Evolutionary conservation across 106 monocot genomes (phyloP).

Genomic region (Vanilla planifolia): DNA sequence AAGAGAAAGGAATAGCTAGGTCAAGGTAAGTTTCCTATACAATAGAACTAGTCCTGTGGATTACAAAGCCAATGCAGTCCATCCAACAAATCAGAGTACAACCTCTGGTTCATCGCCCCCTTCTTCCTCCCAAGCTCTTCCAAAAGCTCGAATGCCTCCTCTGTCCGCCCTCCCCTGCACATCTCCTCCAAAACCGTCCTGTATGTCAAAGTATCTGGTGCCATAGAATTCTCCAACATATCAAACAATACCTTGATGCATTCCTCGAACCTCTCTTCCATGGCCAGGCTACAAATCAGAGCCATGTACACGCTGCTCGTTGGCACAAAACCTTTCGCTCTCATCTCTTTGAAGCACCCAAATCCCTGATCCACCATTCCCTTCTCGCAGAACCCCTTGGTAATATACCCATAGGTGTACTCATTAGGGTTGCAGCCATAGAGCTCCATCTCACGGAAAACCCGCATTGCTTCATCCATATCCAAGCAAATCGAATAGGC

Average conservation of each 20-base stretch:
- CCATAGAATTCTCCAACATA: conserved; percentile 51
- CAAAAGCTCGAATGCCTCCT: conserved; percentile 61
- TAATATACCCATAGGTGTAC: conserved; percentile 71
- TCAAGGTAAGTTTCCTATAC: neutral
- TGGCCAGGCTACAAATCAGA: conserved; percentile 48
- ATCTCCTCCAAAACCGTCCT: conserved; percentile 81
- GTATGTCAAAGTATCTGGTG: conserved; percentile 72
- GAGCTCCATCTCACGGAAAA: conserved; percentile 73
- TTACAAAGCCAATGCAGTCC: conserved; percentile 89
- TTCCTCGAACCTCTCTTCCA: conserved; percentile 71
- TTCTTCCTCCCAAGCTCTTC: conserved; percentile 57
- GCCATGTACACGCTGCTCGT: conserved; percentile 59
- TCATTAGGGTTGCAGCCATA: conserved; percentile 81
- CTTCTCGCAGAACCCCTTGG: conserved; percentile 76
- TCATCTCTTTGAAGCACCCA: conserved; percentile 63
- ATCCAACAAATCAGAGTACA: conserved; percentile 58
- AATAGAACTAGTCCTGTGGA: conserved; percentile 23
- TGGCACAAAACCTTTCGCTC: conserved; percentile 67
- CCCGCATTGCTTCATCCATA: conserved; percentile 70
- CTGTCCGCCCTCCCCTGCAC: conserved; percentile 73
- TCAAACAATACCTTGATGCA: conserved; percentile 52
- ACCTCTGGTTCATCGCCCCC: conserved; percentile 38
- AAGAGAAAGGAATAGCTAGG: no score
- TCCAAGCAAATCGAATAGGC: conserved; percentile 71
- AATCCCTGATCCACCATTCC: conserved; percentile 53